These are phyloP conservation scores for Lasiodiplodia theobromae DNA, from an alignment of 2,329 filamentous ascomycete genomes.

Conservation along the genomic window DNA sequence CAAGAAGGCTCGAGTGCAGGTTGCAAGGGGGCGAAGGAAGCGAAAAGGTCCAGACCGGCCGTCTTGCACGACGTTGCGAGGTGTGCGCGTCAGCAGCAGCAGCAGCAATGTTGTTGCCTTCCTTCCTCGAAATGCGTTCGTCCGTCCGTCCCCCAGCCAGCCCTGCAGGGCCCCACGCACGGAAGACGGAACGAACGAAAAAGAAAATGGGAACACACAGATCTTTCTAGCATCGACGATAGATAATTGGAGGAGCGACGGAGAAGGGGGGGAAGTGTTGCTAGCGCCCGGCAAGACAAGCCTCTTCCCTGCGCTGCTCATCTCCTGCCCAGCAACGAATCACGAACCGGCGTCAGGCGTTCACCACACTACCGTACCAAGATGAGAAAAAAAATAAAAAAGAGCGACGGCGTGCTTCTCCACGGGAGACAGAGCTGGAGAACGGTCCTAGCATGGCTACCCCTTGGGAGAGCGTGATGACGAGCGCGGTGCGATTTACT, in stretches of 20 bases:
- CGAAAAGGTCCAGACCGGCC: neutral
- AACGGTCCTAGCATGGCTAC: neutral
- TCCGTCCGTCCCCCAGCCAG: neutral
- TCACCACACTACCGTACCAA: neutral
- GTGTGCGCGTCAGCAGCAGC: neutral
- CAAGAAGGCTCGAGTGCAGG: no score
- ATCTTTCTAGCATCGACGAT: neutral
- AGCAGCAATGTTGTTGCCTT: neutral
- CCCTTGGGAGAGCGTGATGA: neutral
- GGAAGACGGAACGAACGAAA: neutral
- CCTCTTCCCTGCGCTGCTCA: conserved; percentile 16
- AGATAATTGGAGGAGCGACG: neutral
- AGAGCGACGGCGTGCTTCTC: no score
- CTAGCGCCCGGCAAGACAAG: neutral
- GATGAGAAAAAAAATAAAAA: neutral
- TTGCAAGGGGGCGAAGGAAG: neutral
- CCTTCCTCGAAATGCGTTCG: neutral
- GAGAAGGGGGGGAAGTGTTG: neutral
- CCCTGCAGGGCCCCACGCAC: neutral
- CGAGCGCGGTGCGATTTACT: neutral
- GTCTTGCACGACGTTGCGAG: neutral
- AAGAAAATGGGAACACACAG: neutral
- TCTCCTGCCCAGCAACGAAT: conserved; percentile 10
- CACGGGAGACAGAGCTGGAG: no score
- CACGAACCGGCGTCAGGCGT: conserved; percentile 4